These are phyloP conservation scores for Annulohypoxylon moriforme DNA, from an alignment of 495 filamentous ascomycete genomes.

Conservation along the genomic window DNA sequence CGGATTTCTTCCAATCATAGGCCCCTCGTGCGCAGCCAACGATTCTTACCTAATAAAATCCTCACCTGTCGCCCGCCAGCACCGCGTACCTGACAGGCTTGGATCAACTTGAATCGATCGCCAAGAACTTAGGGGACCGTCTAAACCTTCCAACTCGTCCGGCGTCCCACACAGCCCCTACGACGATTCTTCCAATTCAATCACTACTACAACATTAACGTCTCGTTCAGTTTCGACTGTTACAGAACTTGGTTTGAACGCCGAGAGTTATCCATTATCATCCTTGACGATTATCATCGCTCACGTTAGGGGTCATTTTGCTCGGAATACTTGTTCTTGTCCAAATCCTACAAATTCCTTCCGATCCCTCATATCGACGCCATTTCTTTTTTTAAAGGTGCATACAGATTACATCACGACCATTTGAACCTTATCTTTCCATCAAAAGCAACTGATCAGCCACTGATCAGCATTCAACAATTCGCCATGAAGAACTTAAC, in stretches of 20 bases:
- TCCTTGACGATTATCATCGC: conserved; percentile 17
- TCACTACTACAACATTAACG: conserved; percentile 22
- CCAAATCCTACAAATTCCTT: not conserved
- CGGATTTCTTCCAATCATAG: not conserved
- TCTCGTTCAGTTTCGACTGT: not conserved
- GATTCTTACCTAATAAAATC: conserved; percentile 1
- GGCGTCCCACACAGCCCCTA: conserved; percentile 17
- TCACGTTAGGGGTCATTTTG: conserved; percentile 5
- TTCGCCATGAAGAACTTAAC: conserved; percentile 39
- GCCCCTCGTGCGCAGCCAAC: too few species aligned
- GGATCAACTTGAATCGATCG: conserved; percentile 31
- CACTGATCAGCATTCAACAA: conserved; percentile 1
- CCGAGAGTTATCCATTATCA: conserved; percentile 14
- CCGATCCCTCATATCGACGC: not conserved
- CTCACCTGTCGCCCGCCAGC: not conserved
- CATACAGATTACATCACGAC: not conserved
- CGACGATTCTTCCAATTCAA: conserved; percentile 15
- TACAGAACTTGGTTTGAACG: conserved; percentile 15
- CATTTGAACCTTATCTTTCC: not conserved
- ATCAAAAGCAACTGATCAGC: not conserved
- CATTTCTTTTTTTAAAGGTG: not conserved
- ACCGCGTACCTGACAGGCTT: conserved; percentile 16
- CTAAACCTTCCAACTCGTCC: conserved; percentile 19
- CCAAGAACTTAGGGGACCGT: conserved; percentile 27
- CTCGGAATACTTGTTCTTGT: conserved; percentile 15